Base-by-base conservation (phyloP, 768 basidiomycete species). In the Symmetrospora coprosmae region DNA sequence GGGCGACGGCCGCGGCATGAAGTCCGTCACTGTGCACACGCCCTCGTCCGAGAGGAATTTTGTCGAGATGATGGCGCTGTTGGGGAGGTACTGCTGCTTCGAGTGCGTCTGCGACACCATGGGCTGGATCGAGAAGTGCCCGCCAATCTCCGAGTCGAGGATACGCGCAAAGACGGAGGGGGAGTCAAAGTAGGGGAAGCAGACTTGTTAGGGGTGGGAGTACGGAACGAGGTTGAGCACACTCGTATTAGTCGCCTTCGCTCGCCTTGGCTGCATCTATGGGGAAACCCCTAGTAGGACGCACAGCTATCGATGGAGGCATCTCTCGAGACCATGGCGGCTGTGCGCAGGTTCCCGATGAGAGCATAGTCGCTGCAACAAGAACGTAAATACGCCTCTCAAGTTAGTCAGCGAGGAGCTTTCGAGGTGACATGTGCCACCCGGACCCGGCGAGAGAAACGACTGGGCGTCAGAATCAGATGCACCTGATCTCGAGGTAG, bases 1-100 rank as follows among this genome's bases (percentile, higher is more conserved):
- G 4, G 75, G 70, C 39, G 68, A 65, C 25, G 74, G 82, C 17
- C 86, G 84, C 14, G 87, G 87, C 16, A 91, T 78, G 70, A 82
- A 91, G 69, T 91, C 87, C 82, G 66, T 4, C 14, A 30, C 30
- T 4, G 27, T 45, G 34, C 21, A 23, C 33, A 58, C 38, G 2
- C 50, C 41, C 30, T 65, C 58, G 4, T 68, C 66, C 2, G 33
- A 35, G 1, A 70, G 40, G 39, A 67, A 66, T 58, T 70, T 70
- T 51, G 67, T 70, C 4, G 39, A 2, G 27, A 70, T 63, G 9
- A 70, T 60, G 49, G 68, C 63, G 33, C 60, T 61, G 45, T n/a
- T 34, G 17, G 62, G 62, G 2, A 67, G 40, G 58, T 66, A 70
- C 28, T 64, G 63, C 61, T 67, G 67, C 58, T 66, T 68, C 19